phyloP scores from a whole-genome alignment of 2,329 filamentous ascomycete species.

The Colletotrichum sansevieriae region DNA sequence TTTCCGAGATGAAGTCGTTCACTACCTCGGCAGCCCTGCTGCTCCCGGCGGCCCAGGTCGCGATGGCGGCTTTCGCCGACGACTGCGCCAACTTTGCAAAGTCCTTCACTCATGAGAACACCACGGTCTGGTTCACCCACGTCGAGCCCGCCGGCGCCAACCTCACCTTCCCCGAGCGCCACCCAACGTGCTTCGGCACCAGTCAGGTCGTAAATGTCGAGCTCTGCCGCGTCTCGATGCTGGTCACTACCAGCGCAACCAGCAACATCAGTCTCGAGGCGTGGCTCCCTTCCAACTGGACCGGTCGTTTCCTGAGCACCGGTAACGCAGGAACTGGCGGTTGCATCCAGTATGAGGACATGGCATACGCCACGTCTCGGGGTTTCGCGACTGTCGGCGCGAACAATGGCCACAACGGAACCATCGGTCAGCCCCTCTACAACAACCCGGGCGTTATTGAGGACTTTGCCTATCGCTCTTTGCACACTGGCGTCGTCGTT shows the following conservation, averaged over 20 bases:
- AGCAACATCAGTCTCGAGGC: slow-evolving; percentile 61
- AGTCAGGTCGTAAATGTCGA: slow-evolving; percentile 44
- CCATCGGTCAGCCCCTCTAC: slow-evolving; percentile 49
- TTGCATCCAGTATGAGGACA: slow-evolving; percentile 60
- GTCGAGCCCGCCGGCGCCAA: slow-evolving; percentile 56
- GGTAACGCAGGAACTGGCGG: slow-evolving; percentile 63
- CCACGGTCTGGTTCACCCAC: slow-evolving; percentile 52
- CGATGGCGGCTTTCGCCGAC: slow-evolving; percentile 33
- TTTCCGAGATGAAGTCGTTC: slow-evolving; percentile 37
- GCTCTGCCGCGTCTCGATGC: slow-evolving; percentile 49
- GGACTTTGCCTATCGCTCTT: slow-evolving; percentile 52
- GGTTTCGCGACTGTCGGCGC: slow-evolving; percentile 61
- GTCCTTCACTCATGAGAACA: slow-evolving; percentile 43
- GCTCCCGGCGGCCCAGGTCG: slow-evolving; percentile 36
- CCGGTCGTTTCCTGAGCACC: slow-evolving; percentile 59
- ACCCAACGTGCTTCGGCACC: slow-evolving; percentile 52
- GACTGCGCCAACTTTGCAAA: slow-evolving; percentile 47
- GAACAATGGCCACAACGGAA: slow-evolving; percentile 64
- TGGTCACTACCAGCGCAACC: slow-evolving; percentile 53
- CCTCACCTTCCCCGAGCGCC: slow-evolving; percentile 52
- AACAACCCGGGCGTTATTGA: slow-evolving; percentile 53
- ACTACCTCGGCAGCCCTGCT: slow-evolving; percentile 34
- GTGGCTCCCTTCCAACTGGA: slow-evolving; percentile 61
- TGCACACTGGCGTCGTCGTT: slow-evolving; percentile 49
- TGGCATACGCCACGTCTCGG: slow-evolving; percentile 55